These are phyloP conservation scores for Diaporthe capsici DNA, from an alignment of 2,329 filamentous ascomycete genomes.

Conservation along the genomic window DNA sequence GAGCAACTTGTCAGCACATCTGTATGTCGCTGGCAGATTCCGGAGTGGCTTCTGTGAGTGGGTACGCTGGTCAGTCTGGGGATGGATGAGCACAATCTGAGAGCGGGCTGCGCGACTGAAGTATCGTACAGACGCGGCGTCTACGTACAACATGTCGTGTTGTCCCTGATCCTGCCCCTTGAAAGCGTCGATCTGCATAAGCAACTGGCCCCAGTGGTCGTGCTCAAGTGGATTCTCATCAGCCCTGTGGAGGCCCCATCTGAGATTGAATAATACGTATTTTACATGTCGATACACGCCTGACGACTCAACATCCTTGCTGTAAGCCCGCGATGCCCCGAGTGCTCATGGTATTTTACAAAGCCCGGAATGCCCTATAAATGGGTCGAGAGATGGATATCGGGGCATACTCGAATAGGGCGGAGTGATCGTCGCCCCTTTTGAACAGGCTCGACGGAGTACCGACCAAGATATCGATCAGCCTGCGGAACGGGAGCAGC, in stretches of 20 bases:
- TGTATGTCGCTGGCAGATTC: neutral
- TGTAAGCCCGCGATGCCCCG: neutral
- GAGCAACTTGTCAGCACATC: neutral
- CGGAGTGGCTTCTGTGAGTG: neutral
- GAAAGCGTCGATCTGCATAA: constrained; percentile 28
- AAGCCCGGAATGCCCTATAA: neutral
- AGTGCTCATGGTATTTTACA: constrained; percentile 16
- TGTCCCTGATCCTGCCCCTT: neutral
- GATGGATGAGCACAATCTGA: neutral
- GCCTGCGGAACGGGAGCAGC: constrained; percentile 14
- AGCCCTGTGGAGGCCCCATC: constrained; percentile 6
- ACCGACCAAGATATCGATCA: constrained; percentile 22
- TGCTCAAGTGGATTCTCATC: constrained; percentile 25
- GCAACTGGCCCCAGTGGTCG: constrained; percentile 7
- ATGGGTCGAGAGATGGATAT: constrained; percentile 10
- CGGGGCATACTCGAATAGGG: neutral
- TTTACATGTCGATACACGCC: neutral
- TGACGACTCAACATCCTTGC: neutral
- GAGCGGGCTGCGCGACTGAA: constrained; percentile 8
- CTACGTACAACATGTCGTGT: constrained; percentile 7
- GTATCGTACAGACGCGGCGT: neutral
- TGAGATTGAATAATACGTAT: constrained; percentile 5
- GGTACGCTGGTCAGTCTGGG: neutral
- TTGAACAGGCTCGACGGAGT: constrained; percentile 12
- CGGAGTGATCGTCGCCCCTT: constrained; percentile 30